A percentile compares a stretch with the other conserved stretches of the same genome.
Conservation (phyloP, 1,284 basidiomycete genomes). For the Phellopilus nigrolimitatus region DNA sequence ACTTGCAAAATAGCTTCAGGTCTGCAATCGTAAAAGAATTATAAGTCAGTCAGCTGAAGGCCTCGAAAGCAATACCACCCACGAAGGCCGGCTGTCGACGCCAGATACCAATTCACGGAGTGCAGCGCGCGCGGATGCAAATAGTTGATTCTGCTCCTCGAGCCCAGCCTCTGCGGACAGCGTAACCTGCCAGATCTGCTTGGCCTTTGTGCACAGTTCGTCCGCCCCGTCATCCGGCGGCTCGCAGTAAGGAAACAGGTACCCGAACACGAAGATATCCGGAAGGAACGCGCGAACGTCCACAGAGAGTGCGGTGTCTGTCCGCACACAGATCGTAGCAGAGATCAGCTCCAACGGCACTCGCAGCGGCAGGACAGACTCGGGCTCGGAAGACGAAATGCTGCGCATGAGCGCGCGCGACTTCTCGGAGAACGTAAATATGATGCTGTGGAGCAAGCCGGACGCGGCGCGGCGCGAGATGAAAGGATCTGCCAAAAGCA, state of each 20-base stretch:
- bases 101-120: conserved; percentile 41
- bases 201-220: conserved; percentile 23
- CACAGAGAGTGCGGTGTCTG: conserved; percentile 18
- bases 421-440: conserved; percentile 34
- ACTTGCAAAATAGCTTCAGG: conserved; percentile 44
- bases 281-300: conserved; percentile 32
- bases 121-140: conserved; percentile 35
- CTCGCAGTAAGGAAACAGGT: conserved; percentile 37
- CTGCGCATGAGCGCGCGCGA: conserved; percentile 34
- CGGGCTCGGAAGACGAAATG: background rate
- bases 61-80: conserved; percentile 24
- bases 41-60: conserved; percentile 4
- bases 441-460: conserved; percentile 32
- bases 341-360: conserved; percentile 35
- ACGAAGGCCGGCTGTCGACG: conserved; percentile 38
- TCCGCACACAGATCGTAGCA: conserved; percentile 27
- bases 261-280: conserved; percentile 43
- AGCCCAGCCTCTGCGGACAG: conserved; percentile 1
- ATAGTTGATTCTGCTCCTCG: conserved; percentile 26
- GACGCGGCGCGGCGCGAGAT: conserved; percentile 36
- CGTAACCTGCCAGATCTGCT: conserved; percentile 25
- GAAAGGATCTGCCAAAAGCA: conserved; percentile 29
- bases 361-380: conserved; percentile 24
- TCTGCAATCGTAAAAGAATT: conserved; percentile 30
- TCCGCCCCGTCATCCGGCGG: conserved; percentile 22